Percentiles rank a stretch among this genome's conserved stretches.
Evolutionary conservation across 2,329 filamentous ascomycete species (phyloP).

Genomic region (Cephalotrichum gorgonifer): DNA sequence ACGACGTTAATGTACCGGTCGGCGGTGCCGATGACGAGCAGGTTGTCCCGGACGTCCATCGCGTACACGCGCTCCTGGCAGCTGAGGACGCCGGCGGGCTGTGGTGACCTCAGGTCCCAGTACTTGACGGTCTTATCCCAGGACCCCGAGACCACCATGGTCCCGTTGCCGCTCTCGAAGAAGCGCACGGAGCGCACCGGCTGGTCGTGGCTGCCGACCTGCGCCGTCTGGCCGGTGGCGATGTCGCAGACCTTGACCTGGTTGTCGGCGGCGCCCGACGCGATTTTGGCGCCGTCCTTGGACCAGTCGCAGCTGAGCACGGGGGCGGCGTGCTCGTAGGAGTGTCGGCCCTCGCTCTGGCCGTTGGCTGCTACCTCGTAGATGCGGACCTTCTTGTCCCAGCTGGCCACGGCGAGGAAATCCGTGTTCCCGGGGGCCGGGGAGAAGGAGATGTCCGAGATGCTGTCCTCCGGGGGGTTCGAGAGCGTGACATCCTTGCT

Average conservation of each 20-base stretch:
- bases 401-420: constrained; percentile 81
- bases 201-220: constrained; percentile 77
- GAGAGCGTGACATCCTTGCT: constrained; percentile 76
- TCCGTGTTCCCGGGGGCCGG: constrained; percentile 46
- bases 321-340: constrained; percentile 77
- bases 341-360: constrained; percentile 72
- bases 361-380: constrained; percentile 79
- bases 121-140: constrained; percentile 90
- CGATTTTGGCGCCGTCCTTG: constrained; percentile 88
- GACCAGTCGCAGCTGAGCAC: constrained; percentile 82
- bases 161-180: constrained; percentile 59
- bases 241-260: constrained; percentile 83
- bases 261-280: constrained; percentile 85
- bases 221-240: constrained; percentile 50
- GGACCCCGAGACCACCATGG: constrained; percentile 84
- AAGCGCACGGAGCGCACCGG: constrained; percentile 71
- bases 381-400: constrained; percentile 97
- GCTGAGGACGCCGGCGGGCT: constrained; percentile 53
- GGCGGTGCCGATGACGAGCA: constrained; percentile 85
- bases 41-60: constrained; percentile 80
- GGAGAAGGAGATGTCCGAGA: constrained; percentile 80
- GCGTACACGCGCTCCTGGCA: constrained; percentile 77
- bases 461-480: constrained; percentile 75
- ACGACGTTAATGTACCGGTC: constrained; percentile 95
- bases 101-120: constrained; percentile 65